Conservation (phyloP, 2,329 filamentous ascomycete genomes). For the Pseudogymnoascus verrucosus region DNA sequence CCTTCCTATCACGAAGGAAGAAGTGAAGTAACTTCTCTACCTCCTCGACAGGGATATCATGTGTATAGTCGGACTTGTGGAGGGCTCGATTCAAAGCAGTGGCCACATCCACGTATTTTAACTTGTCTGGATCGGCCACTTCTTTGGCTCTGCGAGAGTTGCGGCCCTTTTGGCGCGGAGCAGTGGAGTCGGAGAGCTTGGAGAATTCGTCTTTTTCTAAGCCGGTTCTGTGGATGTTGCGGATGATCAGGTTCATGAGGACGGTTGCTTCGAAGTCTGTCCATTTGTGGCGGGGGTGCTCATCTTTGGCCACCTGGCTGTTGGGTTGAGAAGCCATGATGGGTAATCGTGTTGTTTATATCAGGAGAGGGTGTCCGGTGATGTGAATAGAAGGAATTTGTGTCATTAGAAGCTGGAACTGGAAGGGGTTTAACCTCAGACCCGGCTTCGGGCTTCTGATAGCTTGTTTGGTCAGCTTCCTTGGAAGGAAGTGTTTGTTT, state of each 20-base stretch:
- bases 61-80: background rate
- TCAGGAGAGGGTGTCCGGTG: background rate
- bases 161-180: background rate
- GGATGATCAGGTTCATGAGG: background rate
- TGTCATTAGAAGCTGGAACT: background rate
- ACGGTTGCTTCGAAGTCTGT: background rate
- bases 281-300: background rate
- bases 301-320: background rate
- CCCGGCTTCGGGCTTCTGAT: background rate
- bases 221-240: background rate
- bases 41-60: background rate
- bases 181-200: background rate
- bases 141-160: background rate
- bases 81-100: background rate
- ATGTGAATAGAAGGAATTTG: background rate
- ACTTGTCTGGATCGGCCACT: background rate
- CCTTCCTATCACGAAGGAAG: background rate
- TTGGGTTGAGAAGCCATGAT: background rate
- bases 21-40: background rate
- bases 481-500: background rate
- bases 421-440: background rate
- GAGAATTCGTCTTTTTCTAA: background rate
- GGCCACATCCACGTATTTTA: background rate
- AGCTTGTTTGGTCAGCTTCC: background rate
- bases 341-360: background rate